Percentiles rank a stretch among this genome's conserved stretches.
These are phyloP conservation scores for Pseudofabraea citricarpa DNA, from an alignment of 2,329 filamentous ascomycete species.

Conservation along the genomic window DNA sequence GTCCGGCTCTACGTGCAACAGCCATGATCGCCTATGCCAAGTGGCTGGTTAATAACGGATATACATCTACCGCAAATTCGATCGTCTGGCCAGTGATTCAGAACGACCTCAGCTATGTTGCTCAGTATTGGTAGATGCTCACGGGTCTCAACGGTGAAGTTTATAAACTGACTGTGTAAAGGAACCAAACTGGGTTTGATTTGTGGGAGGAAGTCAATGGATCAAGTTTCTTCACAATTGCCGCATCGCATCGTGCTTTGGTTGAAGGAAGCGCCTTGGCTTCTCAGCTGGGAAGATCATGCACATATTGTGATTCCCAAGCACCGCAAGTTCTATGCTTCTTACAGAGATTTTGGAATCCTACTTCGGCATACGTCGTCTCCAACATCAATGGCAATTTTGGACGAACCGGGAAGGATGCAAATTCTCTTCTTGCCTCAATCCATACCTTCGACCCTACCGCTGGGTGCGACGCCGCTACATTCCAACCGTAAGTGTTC, in stretches of 20 bases:
- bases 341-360: constrained; percentile 67
- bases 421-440: constrained; percentile 62
- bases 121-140: constrained; percentile 57
- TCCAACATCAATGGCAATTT: constrained; percentile 64
- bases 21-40: constrained; percentile 68
- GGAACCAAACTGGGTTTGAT: constrained; percentile 59
- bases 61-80: constrained; percentile 34
- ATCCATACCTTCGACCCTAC: constrained; percentile 67
- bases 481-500: constrained; percentile 64
- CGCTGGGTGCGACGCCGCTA: constrained; percentile 61
- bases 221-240: constrained; percentile 74
- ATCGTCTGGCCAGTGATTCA: constrained; percentile 69
- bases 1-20: constrained; percentile 70
- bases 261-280: constrained; percentile 65
- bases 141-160: not conserved
- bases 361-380: constrained; percentile 52
- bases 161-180: constrained; percentile 6
- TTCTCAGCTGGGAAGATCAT: constrained; percentile 53
- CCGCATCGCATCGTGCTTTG: constrained; percentile 63
- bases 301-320: constrained; percentile 55
- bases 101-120: constrained; percentile 73
- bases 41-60: constrained; percentile 63
- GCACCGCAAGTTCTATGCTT: constrained; percentile 71
- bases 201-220: constrained; percentile 80
- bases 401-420: constrained; percentile 64